Percentiles rank a stretch among this genome's conserved stretches.
These are phyloP conservation scores for Cucumis melo DNA, from an alignment of 306 rosid species.

Conservation along the genomic window DNA sequence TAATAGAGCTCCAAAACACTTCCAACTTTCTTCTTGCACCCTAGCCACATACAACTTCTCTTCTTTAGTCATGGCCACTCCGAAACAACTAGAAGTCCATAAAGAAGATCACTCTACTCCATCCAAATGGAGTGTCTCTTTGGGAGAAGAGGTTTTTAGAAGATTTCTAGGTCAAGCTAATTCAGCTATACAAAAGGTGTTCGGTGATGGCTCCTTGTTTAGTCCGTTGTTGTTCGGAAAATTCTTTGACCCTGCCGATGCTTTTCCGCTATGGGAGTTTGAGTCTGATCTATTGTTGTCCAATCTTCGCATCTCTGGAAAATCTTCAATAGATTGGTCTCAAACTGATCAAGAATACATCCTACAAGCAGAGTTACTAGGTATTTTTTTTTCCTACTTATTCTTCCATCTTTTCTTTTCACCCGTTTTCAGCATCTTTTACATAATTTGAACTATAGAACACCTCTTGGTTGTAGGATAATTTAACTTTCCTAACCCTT, in stretches of 20 bases:
- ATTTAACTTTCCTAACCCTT: no score
- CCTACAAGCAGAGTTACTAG: slow-evolving; percentile 73
- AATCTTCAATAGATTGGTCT: slow-evolving; percentile 58
- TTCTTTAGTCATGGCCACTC: slow-evolving; percentile 16
- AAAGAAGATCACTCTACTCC: slow-evolving; percentile 54
- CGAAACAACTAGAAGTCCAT: slow-evolving; percentile 49
- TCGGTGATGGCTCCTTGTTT: slow-evolving; percentile 76
- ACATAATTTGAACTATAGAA: no score
- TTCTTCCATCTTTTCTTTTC: no score
- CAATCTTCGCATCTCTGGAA: slow-evolving; percentile 39
- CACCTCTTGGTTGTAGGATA: no score
- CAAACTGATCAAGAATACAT: slow-evolving; percentile 50
- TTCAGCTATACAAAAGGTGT: slow-evolving; percentile 40
- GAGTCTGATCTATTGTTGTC: slow-evolving; percentile 65
- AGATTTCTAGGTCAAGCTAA: slow-evolving; percentile 40
- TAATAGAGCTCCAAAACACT: slow-evolving; percentile 11
- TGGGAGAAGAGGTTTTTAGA: slow-evolving; percentile 69
- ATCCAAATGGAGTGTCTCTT: slow-evolving; percentile 65
- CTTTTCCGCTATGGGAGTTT: slow-evolving; percentile 93
- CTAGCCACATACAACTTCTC: background rate
- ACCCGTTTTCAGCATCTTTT: no score
- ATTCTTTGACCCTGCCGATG: slow-evolving; percentile 93
- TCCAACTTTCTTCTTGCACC: slow-evolving; percentile 27
- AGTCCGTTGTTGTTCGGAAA: slow-evolving; percentile 89
- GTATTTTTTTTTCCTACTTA: slow-evolving; percentile 14